These are phyloP conservation scores for Jamesozyma rosinii DNA, from an alignment of 805 yeast genomes.

Conservation along the genomic window DNA sequence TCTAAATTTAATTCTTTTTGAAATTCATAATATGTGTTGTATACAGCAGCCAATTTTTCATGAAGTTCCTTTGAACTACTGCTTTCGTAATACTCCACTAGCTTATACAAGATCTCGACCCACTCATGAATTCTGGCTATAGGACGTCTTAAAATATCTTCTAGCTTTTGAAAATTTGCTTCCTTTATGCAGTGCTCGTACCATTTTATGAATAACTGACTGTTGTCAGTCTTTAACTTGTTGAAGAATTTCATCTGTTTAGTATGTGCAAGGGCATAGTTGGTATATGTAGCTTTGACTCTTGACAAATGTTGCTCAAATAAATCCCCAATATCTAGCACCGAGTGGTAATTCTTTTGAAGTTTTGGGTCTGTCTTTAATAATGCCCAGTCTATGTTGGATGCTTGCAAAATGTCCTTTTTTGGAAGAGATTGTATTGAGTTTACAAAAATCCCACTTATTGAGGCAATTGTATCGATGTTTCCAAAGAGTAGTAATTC, in stretches of 20 bases:
- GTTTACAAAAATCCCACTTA: constrained; percentile 29
- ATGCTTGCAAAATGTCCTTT: neutral
- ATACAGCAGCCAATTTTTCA: constrained; percentile 3
- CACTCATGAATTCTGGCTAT: constrained; percentile 26
- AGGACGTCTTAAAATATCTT: constrained; percentile 29
- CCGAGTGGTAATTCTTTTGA: neutral
- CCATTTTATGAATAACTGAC: constrained; percentile 26
- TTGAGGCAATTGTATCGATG: constrained; percentile 32
- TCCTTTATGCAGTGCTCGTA: constrained; percentile 26
- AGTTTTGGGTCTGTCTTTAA: constrained; percentile 3
- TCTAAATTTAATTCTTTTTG: constrained; percentile 11
- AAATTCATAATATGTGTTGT: constrained; percentile 11
- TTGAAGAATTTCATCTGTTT: constrained; percentile 25
- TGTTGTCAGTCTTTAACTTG: constrained; percentile 12
- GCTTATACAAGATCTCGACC: constrained; percentile 9
- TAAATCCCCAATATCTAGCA: constrained; percentile 24
- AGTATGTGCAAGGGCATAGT: constrained; percentile 28
- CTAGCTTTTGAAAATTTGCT: constrained; percentile 24
- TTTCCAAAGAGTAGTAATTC: constrained; percentile 37
- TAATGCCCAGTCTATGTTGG: constrained; percentile 9
- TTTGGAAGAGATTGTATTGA: constrained; percentile 5
- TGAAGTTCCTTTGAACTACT: neutral
- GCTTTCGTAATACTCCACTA: neutral
- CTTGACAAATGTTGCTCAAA: constrained; percentile 29
- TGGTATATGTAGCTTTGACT: constrained; percentile 28